Conservation (phyloP, 345 rosid genomes). For the Euphorbia pulcherrima region DNA sequence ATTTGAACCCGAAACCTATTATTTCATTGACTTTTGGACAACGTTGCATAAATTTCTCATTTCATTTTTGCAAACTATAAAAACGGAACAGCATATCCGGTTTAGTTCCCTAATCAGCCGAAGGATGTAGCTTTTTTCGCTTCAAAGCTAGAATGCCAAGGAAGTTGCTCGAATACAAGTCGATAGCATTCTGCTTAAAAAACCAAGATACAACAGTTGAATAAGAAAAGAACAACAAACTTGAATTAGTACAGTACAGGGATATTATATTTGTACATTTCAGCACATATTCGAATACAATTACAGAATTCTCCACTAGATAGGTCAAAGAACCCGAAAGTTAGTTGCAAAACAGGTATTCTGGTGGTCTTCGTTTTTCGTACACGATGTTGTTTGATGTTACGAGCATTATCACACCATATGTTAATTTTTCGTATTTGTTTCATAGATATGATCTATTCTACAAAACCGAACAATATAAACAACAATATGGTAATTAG, state of each 20-base stretch:
- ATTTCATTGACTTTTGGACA: too few relatives aligned
- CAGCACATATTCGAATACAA: constrained; percentile 14
- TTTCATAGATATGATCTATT: not conserved
- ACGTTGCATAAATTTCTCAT: too few relatives aligned
- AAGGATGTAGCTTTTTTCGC: not conserved
- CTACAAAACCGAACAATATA: not conserved
- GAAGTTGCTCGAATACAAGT: too few relatives aligned
- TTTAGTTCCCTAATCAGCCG: not conserved
- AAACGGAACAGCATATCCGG: not conserved
- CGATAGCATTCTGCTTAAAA: too few relatives aligned
- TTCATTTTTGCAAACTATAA: too few relatives aligned
- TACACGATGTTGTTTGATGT: not conserved
- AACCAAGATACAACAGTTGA: not conserved
- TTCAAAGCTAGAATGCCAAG: not conserved
- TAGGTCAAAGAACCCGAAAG: constrained; percentile 9
- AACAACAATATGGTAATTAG: not conserved
- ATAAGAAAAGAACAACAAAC: not conserved
- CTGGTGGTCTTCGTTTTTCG: not conserved
- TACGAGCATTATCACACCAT: not conserved
- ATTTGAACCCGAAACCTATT: too few relatives aligned
- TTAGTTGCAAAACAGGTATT: constrained; percentile 11
- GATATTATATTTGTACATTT: constrained; percentile 15
- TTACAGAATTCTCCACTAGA: not conserved
- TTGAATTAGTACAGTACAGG: constrained; percentile 4
- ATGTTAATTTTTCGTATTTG: constrained; percentile 5